A percentile compares a stretch with the other conserved stretches of the same genome.
phyloP scores from a whole-genome alignment of 768 basidiomycete species.

The Guyanaporus albipodus region DNA sequence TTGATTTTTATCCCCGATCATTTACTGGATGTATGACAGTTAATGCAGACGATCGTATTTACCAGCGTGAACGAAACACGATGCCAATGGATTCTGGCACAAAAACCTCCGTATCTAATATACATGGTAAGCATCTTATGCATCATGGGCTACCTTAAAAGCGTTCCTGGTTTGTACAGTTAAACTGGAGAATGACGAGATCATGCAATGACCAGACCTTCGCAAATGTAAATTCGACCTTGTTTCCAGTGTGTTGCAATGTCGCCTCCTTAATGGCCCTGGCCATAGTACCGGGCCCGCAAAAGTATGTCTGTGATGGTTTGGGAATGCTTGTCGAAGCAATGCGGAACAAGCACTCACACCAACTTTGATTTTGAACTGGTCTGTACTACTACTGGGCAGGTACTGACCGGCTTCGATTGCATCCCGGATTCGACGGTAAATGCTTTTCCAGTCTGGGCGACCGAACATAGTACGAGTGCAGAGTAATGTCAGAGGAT shows the following conservation, averaged over 20 bases:
- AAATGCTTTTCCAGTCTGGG: conserved; percentile 86
- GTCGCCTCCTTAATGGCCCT: conserved; percentile 75
- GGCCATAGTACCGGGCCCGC: conserved; percentile 74
- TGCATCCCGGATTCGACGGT: conserved; percentile 64
- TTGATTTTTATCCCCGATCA: background rate
- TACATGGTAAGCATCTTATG: too few species aligned
- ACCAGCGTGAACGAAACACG: background rate
- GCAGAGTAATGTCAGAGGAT: conserved; percentile 84
- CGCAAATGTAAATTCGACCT: conserved; percentile 74
- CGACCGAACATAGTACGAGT: conserved; percentile 90
- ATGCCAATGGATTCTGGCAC: too few species aligned
- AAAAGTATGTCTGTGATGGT: conserved; percentile 71
- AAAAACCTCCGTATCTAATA: too few species aligned
- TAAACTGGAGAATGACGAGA: background rate
- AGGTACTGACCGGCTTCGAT: conserved; percentile 83
- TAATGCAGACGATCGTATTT: background rate
- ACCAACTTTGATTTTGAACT: conserved; percentile 79
- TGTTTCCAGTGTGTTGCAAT: conserved; percentile 46
- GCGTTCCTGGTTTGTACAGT: conserved; percentile 11
- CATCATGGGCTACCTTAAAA: conserved; percentile 3
- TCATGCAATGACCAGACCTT: conserved; percentile 51
- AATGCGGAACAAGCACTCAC: conserved; percentile 42
- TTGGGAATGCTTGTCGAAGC: background rate
- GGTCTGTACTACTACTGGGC: conserved; percentile 63
- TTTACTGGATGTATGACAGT: background rate